Base-by-base conservation (phyloP, 192 early-diverging fungal genomes). In the Coemansia sp. region DNA sequence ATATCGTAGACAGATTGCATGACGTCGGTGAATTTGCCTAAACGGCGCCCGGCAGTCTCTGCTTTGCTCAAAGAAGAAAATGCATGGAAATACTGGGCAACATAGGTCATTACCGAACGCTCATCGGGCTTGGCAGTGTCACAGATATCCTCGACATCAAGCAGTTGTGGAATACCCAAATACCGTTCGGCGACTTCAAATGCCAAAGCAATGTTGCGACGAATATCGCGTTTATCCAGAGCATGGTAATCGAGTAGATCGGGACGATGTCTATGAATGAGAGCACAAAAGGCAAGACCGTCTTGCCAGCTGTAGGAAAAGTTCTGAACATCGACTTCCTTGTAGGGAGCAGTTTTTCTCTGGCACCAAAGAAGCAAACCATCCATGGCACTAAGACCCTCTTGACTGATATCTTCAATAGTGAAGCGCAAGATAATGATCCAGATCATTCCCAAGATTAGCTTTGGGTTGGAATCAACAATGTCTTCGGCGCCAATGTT, bases 401-500 rank as follows among this genome's bases (percentile, higher is more conserved):
- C 94, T 58, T 96, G 87, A 67, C 52, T 91, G 55, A 96, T 96
- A 51, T 91, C 92, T 27, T 88, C 87, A 64, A 98, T 98, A 19
- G 92, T 89, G 64, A 98, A 98, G 55, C 95, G 83, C 55, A 98
- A 79, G 77, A 98, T 98, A 56, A 98, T 88, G 6, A 86, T 92
- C 95, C 95, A 98, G 51, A 98, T 89, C 82, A 98, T 83, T 13
- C 95, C 95, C 11, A 98, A 76, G 49, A 93, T 87, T 55, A 98
- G 82, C 78, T 97, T 98, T 27, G 68, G 52, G 75, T 95, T 96
- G 6, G 79, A 70, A 64, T 96, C 92, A 17, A 95, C 93, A 64
- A 98, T 97, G 80, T 98, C 95, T 65, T 97, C 95, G 46, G 92
- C 88, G 25, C 95, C 95, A 80, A 96, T 96, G 71, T 98, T 98